phyloP scores from a whole-genome alignment of 192 early-diverging fungal species.

The Rhizophagus clarus region DNA sequence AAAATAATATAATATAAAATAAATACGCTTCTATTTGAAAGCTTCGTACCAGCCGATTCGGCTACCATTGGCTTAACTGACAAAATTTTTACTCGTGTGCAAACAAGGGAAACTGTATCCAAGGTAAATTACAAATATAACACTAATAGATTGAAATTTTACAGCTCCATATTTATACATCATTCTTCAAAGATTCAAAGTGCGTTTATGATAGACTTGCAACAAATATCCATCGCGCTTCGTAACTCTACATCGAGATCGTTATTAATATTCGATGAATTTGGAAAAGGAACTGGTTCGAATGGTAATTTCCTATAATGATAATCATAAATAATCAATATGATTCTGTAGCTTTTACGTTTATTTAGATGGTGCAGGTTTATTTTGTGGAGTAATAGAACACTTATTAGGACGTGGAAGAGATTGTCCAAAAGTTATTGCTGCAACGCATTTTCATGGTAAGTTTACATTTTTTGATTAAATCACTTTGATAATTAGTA shows the following conservation, averaged over 20 bases:
- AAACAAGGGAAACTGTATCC: slow-evolving; percentile 69
- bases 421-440: slow-evolving; percentile 68
- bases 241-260: slow-evolving; percentile 52
- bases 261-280: slow-evolving; percentile 78
- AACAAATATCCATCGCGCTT: slow-evolving; percentile 61
- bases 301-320: slow-evolving; percentile 41
- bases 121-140: slow-evolving; percentile 40
- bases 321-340: slow-evolving; percentile 8
- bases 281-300: slow-evolving; percentile 77
- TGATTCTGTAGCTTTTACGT: not conserved
- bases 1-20: not conserved
- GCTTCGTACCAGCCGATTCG: slow-evolving; percentile 77
- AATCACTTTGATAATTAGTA: no score
- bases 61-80: slow-evolving; percentile 77
- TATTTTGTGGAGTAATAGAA: slow-evolving; percentile 75
- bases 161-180: not conserved
- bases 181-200: slow-evolving; percentile 55
- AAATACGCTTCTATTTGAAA: slow-evolving; percentile 23
- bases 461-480: not conserved
- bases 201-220: slow-evolving; percentile 72
- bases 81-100: slow-evolving; percentile 75
- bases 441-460: slow-evolving; percentile 91
- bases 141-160: not conserved
- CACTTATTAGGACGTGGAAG: slow-evolving; percentile 48
- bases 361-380: slow-evolving; percentile 70